Conservation (phyloP, 2,329 filamentous ascomycete genomes). For the Colletotrichum tropicale region DNA sequence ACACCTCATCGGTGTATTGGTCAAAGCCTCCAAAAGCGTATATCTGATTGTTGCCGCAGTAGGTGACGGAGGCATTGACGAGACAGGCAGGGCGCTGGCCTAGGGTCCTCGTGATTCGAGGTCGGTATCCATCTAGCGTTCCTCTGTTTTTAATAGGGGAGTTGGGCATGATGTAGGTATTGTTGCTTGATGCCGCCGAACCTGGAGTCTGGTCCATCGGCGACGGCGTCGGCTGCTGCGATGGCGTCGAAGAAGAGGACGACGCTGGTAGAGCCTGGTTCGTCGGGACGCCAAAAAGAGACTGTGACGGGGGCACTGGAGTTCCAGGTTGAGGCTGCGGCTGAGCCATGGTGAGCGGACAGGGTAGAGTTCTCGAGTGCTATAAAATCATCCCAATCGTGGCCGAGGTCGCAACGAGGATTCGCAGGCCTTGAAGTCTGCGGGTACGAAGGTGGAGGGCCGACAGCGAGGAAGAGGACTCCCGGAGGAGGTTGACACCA, state of each 20-base stretch:
- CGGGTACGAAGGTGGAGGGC: not conserved
- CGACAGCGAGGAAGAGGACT: not conserved
- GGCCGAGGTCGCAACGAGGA: not conserved
- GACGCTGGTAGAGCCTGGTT: constrained; percentile 25
- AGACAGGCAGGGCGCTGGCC: constrained; percentile 89
- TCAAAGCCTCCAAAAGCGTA: constrained; percentile 99
- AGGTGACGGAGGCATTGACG: constrained; percentile 98
- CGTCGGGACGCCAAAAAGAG: constrained; percentile 51
- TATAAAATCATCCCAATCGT: constrained; percentile 16
- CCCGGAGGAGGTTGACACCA: not conserved
- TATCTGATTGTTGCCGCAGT: constrained; percentile 95
- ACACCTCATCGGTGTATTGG: constrained; percentile 98
- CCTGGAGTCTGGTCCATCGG: constrained; percentile 45
- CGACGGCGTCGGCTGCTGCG: constrained; percentile 28
- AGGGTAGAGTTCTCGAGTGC: not conserved
- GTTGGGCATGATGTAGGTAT: constrained; percentile 91
- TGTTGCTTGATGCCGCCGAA: constrained; percentile 64
- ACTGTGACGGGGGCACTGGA: constrained; percentile 44
- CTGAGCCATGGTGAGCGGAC: constrained; percentile 41
- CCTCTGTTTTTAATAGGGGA: constrained; percentile 73
- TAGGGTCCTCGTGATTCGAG: constrained; percentile 79
- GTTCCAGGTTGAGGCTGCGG: constrained; percentile 38
- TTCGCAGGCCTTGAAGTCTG: not conserved
- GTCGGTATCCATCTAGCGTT: constrained; percentile 77
- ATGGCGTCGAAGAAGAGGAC: constrained; percentile 31